Evolutionary conservation across 169 alveolate genomes (phyloP), one percentile per base, ranked within the genome.

Genomic region (Plasmodium knowlesi): DNA sequence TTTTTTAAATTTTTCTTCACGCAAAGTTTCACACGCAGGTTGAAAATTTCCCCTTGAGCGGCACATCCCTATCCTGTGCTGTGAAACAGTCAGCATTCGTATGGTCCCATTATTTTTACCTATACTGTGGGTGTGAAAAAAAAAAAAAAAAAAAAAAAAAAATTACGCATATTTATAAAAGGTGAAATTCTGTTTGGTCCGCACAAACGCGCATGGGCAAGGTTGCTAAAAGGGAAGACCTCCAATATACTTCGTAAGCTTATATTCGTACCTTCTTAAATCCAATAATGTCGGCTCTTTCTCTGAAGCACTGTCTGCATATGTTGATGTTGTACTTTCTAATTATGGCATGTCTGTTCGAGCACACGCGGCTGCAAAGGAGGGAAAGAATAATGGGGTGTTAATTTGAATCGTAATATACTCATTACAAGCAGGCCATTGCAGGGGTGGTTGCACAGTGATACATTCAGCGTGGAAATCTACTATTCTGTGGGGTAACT

Each of bases 221-320:
- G 16, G 0, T 19, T 9, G 6, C n/a, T 16, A 92, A 57, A 80
- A 57, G 30, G 32, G 71, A 14, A 50, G 12, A 14, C 12, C 8
- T 12, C 22, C 22, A 50, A 50, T 50, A 8, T 6, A 67, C 32
- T 67, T n/a, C 0, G 9, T n/a, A 67, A 25, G 5, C n/a, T 10
- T 19, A 28, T 50, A 30, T 10, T n/a, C 76, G 67, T 88, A 96
- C 97, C 95, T 98, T 98, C 95, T 95, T 95, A 97, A 99, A 99
- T 67, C 99, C 99, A 83, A 99, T 98, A 76, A 97, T 97, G 92
- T 97, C 97, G 84, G 99, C 99, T 84, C 99, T 97, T 97, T 99
- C 99, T 94, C 99, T 97, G 98, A 99, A 99, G 98, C 99, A 98
- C 97, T 99, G 99, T 96, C 99, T 98, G 98, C 99, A 98, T 94